Base-by-base conservation (phyloP, 2,329 filamentous ascomycete genomes). In the Pezicula radicicola region DNA sequence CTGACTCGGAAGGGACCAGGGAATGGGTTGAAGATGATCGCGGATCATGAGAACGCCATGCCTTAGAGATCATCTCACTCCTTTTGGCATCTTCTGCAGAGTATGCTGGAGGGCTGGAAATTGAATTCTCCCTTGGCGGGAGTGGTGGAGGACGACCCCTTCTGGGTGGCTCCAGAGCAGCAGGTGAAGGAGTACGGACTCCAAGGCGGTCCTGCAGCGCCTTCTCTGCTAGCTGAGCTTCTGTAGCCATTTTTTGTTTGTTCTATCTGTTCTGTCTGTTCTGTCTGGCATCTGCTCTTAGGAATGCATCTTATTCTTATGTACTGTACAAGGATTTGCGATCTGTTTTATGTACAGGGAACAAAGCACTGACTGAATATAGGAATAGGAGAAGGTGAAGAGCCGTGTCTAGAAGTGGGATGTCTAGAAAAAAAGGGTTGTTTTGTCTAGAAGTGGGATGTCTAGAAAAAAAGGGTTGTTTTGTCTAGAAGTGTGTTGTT, bases 1-100 rank as follows among this genome's bases (percentile, higher is more conserved):
- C 43, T 18, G 63, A 59, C 44, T 66, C 63, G 8, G 59, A 60
- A 15, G 65, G 66, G 9, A 62, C 60, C 42, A 68, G 46, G 36
- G 66, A 68, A 35, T 66, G 64, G 19, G 64, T 66, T 5, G 66
- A 67, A 18, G 63, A 66, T 5, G 63, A 62, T 59, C 64, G 57
- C 33, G 66, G 66, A 55, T 68, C 66, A 30, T 59, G 48, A n/a
- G 64, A 66, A 33, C 55, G 58, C 64, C 65, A 66, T 59, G 66
- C 63, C 45, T 66, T 48, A n/a, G 65, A 64, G 40, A 66, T 63
- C 30, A 62, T 48, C 41, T 58, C 52, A 45, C 52, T 60, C 40
- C 63, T 61, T 45, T 57, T 55, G 18, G 53, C 54, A 55, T 67
- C 62, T 27, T 64, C 56, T 8, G 52, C 48, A 9, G 59, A 59